Evolutionary conservation across 352 stramenopile species (phyloP), one percentile per base, ranked within the genome.

Genomic region (Pythium aquatile): DNA sequence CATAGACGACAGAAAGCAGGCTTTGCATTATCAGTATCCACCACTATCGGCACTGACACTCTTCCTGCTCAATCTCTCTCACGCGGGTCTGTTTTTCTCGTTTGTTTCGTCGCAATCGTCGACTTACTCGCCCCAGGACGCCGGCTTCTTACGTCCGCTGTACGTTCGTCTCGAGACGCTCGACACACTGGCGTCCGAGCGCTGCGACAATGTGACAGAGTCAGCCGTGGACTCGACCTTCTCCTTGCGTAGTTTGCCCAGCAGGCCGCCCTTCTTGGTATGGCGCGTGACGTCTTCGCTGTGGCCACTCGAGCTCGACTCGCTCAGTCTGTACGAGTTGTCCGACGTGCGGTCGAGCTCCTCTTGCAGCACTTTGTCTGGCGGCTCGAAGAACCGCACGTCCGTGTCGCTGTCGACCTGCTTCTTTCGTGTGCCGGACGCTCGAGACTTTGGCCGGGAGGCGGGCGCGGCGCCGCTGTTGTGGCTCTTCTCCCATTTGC

Each of bases 131-230:
- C 69, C 80, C 84, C 84, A 93, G n/a, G 77, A 81, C 62, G 70
- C 60, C 13, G 84, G 84, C 74, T 93, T 93, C 80, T 93, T 93
- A 42, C 79, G 78, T n/a, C 84, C 84, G 5, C 67, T 85, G 57
- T 83, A 93, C 66, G 77, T 87, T 66, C 84, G 79, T 77, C 79
- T 54, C 42, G 60, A 70, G 10, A 57, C 5, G 17, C 80, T 80
- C 2, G 76, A 83, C 49, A 74, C 58, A 30, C 55, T 65, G 11
- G 55, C 69, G 28, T 83, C 70, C 55, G 58, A 70, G 49, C 60
- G 4, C 5, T 44, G 56, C 16, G 58, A 59, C n/a, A 14, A 28
- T 17, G 24, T 46, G 30, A 29, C 40, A 1, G 20, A 29, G 1
- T 70, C 58, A 20, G 52, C 37, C 39, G 53, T 47, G 10, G 20